These are phyloP conservation scores for Pisolithus microcarpus DNA, from an alignment of 768 basidiomycete genomes.

Conservation along the genomic window DNA sequence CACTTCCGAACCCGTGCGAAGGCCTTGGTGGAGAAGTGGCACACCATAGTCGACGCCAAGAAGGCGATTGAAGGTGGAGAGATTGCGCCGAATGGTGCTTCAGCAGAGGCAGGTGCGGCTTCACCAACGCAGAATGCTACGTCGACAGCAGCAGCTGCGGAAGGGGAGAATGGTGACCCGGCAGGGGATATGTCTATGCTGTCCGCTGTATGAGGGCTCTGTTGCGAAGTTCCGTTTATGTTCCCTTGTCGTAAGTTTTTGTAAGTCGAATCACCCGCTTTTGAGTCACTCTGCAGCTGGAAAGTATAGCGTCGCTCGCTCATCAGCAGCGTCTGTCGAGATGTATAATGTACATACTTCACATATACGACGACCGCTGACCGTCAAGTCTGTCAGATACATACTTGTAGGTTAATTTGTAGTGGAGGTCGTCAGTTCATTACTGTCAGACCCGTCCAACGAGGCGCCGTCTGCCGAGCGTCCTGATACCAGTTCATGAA, in stretches of 20 bases:
- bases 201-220: constrained; percentile 30
- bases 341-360: constrained; percentile 20
- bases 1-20: constrained; percentile 45
- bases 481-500: too few relatives aligned
- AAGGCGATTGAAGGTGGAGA: constrained; percentile 27
- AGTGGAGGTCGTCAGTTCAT: not conserved
- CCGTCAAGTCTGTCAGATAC: not conserved
- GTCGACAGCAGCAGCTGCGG: constrained; percentile 23
- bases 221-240: constrained; percentile 6
- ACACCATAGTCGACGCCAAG: constrained; percentile 30
- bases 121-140: constrained; percentile 22
- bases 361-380: not conserved
- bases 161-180: constrained; percentile 15
- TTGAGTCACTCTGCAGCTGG: constrained; percentile 14
- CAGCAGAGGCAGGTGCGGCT: constrained; percentile 12
- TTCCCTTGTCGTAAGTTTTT: constrained; percentile 3
- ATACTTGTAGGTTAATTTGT: not conserved
- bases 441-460: not conserved
- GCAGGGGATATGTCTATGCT: constrained; percentile 33
- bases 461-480: too few relatives aligned
- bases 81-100: constrained; percentile 17
- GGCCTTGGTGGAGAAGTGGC: constrained; percentile 43
- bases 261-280: constrained; percentile 11
- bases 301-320: constrained; percentile 8
- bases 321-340: constrained; percentile 11